Base-by-base conservation (phyloP, 2,329 filamentous ascomycete genomes). In the Alternaria triticina region DNA sequence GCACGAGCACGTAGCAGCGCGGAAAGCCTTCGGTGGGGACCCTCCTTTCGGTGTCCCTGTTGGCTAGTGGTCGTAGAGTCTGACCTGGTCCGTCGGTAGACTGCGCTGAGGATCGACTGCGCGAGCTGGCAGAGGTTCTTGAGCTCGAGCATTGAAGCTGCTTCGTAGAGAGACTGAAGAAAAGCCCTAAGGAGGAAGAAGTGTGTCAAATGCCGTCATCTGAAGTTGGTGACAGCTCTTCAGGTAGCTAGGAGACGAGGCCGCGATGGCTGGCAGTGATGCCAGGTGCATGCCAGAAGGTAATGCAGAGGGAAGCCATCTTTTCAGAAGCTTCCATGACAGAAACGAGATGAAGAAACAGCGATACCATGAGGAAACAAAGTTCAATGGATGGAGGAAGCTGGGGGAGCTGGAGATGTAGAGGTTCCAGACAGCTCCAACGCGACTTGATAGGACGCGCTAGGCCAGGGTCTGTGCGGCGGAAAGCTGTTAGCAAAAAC, bases 401-500 rank as follows among this genome's bases (percentile, higher is more conserved):
- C 36, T 44, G 59, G 33, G 45, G 49, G 23, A 49, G 52, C 25
- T 33, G 43, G 44, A 49, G 15, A 46, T 36, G 54, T 59, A 54
- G 54, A 55, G 59, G 57, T 57, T 40, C 55, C 62, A 69, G 59
- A 59, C 61, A 63, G 59, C 50, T 69, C 63, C 59, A 56, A 57
- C 52, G 54, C 58, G 58, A 61, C 28, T 51, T 69, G 61, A 71
- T 68, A 68, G 69, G 68, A 66, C 62, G 62, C 72, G 69, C 71
- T 74, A 73, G 52, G 40, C 30, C 25, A 28, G 54, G 58, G 61
- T 56, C 62, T 63, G 64, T 58, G 62, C 63, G 58, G 57, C 47
- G 56, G 60, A 44, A 62, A 69, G 71, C 67, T 74, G 70, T 72
- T 73, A 70, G 71, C 70, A 74, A 75, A 76, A 74, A 73, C 68